A percentile compares a stretch with the other conserved stretches of the same genome.
These are phyloP conservation scores for Phytophthora vignae DNA, from an alignment of 352 stramenopile species.

Conservation along the genomic window DNA sequence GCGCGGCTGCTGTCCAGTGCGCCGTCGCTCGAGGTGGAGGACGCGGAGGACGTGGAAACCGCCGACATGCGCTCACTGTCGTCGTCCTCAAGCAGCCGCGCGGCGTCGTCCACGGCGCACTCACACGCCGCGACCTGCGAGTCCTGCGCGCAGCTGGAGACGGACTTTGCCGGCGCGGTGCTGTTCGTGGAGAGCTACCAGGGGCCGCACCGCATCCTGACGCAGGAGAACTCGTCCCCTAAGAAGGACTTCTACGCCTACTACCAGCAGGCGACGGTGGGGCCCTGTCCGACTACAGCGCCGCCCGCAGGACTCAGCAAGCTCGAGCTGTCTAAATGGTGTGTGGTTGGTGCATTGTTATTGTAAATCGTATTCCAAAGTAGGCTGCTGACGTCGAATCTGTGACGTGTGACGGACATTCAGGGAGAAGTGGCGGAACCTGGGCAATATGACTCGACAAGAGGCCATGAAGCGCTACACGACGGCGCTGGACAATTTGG, in stretches of 20 bases:
- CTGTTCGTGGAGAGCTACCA: slow-evolving; percentile 87
- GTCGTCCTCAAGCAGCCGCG: slow-evolving; percentile 36
- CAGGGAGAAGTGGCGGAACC: slow-evolving; percentile 79
- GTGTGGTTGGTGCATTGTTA: not conserved
- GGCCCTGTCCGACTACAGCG: slow-evolving; percentile 51
- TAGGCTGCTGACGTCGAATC: not conserved
- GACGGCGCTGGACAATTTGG: slow-evolving; percentile 75
- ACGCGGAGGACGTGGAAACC: slow-evolving; percentile 54
- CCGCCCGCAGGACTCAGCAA: slow-evolving; percentile 52
- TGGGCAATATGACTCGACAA: slow-evolving; percentile 74
- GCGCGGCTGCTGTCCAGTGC: slow-evolving; percentile 50
- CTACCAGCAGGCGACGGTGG: slow-evolving; percentile 78
- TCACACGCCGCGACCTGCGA: slow-evolving; percentile 51
- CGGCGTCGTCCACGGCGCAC: slow-evolving; percentile 27
- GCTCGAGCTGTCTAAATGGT: slow-evolving; percentile 67
- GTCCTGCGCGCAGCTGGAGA: slow-evolving; percentile 67
- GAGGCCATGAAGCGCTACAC: slow-evolving; percentile 87
- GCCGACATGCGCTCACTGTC: slow-evolving; percentile 43
- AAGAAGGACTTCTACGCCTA: slow-evolving; percentile 86
- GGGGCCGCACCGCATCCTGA: slow-evolving; percentile 80
- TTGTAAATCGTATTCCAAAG: not conserved
- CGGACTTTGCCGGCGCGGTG: slow-evolving; percentile 75
- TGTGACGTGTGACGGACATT: not conserved
- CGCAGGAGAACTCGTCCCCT: slow-evolving; percentile 70
- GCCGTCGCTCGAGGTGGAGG: slow-evolving; percentile 34